Evolutionary conservation across 2,329 filamentous ascomycete species (phyloP), one percentile per base, ranked within the genome.

Genomic region (Sarocladium oryzae): DNA sequence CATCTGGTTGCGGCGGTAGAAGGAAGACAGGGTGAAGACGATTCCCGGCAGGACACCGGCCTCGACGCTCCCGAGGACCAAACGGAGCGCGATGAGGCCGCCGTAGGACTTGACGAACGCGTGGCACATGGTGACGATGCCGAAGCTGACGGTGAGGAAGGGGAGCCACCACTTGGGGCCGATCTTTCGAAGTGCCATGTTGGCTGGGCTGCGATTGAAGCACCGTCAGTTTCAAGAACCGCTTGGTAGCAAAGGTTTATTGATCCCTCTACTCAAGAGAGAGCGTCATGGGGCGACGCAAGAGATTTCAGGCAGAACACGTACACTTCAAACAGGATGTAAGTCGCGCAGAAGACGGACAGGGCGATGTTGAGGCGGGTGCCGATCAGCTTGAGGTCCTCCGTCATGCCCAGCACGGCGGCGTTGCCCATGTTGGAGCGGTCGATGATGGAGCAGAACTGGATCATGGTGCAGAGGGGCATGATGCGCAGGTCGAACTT

Each of bases 361-460:
- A 74, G 64, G 5, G 67, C 68, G 51, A 73, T 61, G 54, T 75
- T 75, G 58, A 69, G 76, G 20, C 69, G 64, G 50, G 67, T 68
- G 4, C 68, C 70, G 1, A 61, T 57, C 20, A 76, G 63, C 7
- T 68, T 57, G 1, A 77, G 63, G 15, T 76, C 72, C 23, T 63
- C 57, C 0, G 63, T 59, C 55, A 78, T 62, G 37, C 73, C 68
- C 55, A 72, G 64, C 51, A 76, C 73, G 46, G 65, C 62, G 10
- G 72, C 72, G 60, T 77, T 76, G 16, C 37, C 37, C n/a, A 41
- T 41, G 20, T 41, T 41, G 16, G 37, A 41, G 5, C 37, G 37
- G 37, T 41, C 37, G 9, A 41, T 41, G 10, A 41, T 21, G 37
- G 18, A 23, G n/a, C n/a, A 23, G 21, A 41, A 10, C 6, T 41